Base-by-base conservation (phyloP, 805 yeast genomes). In the Schwanniomyces vanrijiae region DNA sequence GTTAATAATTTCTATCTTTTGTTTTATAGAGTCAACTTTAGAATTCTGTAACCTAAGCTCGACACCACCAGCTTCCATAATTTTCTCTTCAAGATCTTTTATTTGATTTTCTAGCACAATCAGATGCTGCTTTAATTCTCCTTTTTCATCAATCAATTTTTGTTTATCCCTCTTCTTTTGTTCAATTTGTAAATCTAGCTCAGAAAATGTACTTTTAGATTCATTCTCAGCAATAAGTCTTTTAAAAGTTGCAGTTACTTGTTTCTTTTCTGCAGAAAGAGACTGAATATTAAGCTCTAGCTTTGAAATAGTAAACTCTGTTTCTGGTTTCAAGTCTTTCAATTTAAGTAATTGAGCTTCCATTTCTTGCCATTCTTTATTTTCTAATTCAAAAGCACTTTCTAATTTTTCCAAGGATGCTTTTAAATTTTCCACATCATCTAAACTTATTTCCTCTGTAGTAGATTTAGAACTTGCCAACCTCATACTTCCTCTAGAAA, bases 61-160 rank as follows among this genome's bases (percentile, higher is more conserved):
- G 7, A 88, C 84, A 50, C 99, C 99, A 45, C 99, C 99, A 45
- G 89, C 85, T 42, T 87, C 84, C 88, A 91, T 82, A 34, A 94
- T 89, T 59, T 83, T 78, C 47, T 84, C 88, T 54, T 90, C 91
- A 3, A 91, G 67, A 0, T 55, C 73, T 10, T 75, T 73, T 35
- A 94, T 86, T 47, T 78, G 73, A 5, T 64, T 58, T 60, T 82
- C 88, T 37, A 80, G 64, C 26, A 77, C 81, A 22, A 70, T 65
- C 53, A 90, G 81, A 53, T 80, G 81, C 2, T 69, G 67, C 56
- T 81, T 76, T 6, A 90, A 61, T 3, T 53, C 55, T 1, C 55
- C 52, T 40, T 56, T 58, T 13, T 56, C 60, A 9, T 33, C 25
- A 1, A 43, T 38, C 24, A 67, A 56, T 0, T 29, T 38, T 1